Percentiles rank a stretch among this genome's conserved stretches.
phyloP scores from a whole-genome alignment of 148 eudicot species.

The Dysphania ambrosioides region DNA sequence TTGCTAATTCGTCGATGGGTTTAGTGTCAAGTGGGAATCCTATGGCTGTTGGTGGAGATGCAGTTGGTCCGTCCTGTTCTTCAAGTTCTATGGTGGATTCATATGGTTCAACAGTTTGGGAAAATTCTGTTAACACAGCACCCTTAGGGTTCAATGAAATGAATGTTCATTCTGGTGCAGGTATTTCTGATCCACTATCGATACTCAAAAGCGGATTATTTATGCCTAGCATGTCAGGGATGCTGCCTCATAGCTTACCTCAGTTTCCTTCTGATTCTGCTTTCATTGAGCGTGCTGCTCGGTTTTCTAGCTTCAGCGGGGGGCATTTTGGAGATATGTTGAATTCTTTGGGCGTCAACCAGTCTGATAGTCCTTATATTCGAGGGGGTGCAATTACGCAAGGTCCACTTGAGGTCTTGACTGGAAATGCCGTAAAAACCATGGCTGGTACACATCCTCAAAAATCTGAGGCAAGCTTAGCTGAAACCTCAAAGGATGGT shows the following conservation, averaged over 20 bases:
- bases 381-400: conserved; percentile 39
- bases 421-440: conserved; percentile 33
- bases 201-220: conserved; percentile 52
- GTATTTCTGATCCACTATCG: conserved; percentile 43
- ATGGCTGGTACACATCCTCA: conserved; percentile 35
- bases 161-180: conserved; percentile 50
- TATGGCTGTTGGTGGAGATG: conserved; percentile 39
- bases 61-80: conserved; percentile 47
- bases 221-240: conserved; percentile 41
- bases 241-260: conserved; percentile 59
- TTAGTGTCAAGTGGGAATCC: conserved; percentile 34
- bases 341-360: conserved; percentile 52
- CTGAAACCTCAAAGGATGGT: conserved; percentile 46
- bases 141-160: conserved; percentile 52
- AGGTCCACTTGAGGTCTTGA: conserved; percentile 40
- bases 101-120: conserved; percentile 62
- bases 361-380: conserved; percentile 38
- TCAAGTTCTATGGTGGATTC: conserved; percentile 59
- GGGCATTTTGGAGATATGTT: conserved; percentile 60
- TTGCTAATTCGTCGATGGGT: conserved; percentile 47
- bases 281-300: conserved; percentile 91
- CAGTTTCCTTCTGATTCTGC: conserved; percentile 88
- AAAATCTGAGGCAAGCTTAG: conserved; percentile 34
- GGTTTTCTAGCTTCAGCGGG: conserved; percentile 76
- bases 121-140: conserved; percentile 44